Evolutionary conservation across 371 early-diverging fungal species (phyloP).

Genomic region (Vairimorpha ceranae): DNA sequence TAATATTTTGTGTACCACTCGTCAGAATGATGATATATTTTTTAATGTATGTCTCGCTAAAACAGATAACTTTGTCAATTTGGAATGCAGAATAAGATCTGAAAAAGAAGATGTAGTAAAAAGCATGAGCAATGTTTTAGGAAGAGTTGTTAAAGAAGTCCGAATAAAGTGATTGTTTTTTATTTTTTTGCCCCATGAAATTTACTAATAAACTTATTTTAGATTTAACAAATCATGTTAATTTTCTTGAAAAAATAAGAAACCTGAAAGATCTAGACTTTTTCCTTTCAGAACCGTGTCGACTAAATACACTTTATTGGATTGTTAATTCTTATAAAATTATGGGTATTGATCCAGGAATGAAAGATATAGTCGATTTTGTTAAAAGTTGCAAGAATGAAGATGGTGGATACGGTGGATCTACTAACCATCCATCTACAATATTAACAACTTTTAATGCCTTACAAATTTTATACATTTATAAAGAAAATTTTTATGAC

Average conservation of each 20-base stretch:
- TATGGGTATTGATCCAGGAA: not conserved
- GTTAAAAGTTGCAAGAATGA: conserved; percentile 50
- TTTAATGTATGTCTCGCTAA: conserved; percentile 52
- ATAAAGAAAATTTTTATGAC: conserved; percentile 71
- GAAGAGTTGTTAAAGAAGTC: conserved; percentile 23
- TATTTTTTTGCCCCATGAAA: not conserved
- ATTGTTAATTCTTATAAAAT: conserved; percentile 44
- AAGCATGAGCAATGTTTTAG: conserved; percentile 47
- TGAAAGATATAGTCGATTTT: conserved; percentile 26
- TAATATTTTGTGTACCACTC: conserved; percentile 55
- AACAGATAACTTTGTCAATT: conserved; percentile 8
- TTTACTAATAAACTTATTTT: not conserved
- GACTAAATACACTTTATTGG: conserved; percentile 58
- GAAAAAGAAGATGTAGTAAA: conserved; percentile 59
- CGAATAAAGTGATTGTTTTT: not conserved
- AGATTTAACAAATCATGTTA: conserved; percentile 29
- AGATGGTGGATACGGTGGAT: conserved; percentile 81
- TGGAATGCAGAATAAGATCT: conserved; percentile 56
- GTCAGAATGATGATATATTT: conserved; percentile 49
- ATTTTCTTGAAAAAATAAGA: conserved; percentile 41
- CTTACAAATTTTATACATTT: conserved; percentile 76
- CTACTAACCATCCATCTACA: conserved; percentile 76
- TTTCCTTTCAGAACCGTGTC: conserved; percentile 41
- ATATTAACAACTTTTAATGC: conserved; percentile 81
- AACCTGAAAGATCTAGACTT: conserved; percentile 32